phyloP scores from a whole-genome alignment of 78 protist genomes.

The Planoprotostelium fungivorum region DNA sequence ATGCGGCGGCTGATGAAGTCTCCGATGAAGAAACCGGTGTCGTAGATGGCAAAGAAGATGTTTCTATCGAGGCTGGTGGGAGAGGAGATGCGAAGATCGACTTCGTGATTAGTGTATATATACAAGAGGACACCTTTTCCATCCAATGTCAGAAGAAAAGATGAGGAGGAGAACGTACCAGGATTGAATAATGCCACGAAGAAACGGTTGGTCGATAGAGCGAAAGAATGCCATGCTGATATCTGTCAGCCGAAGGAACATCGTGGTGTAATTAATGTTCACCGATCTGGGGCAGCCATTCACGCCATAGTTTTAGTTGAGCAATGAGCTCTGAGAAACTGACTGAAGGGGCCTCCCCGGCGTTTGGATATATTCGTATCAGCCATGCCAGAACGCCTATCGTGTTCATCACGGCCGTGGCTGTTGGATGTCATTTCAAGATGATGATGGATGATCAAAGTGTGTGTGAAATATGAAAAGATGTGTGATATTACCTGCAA shows the following conservation, averaged over 20 bases:
- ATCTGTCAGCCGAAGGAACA: too few relatives aligned
- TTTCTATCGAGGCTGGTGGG: not conserved
- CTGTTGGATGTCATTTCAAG: not conserved
- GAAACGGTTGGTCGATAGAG: not conserved
- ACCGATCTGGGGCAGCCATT: not conserved
- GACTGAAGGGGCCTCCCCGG: not conserved
- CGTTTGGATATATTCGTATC: not conserved
- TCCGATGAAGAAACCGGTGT: not conserved
- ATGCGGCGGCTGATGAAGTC: not conserved
- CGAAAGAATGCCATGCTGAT: not conserved
- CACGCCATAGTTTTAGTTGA: not conserved
- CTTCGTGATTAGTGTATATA: not conserved
- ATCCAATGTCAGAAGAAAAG: not conserved
- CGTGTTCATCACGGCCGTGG: not conserved
- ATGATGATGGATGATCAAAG: not conserved
- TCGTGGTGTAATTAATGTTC: too few relatives aligned
- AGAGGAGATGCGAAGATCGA: not conserved
- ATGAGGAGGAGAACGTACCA: not conserved
- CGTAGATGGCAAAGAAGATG: not conserved
- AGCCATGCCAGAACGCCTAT: not conserved
- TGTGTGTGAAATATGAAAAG: not conserved
- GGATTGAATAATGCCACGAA: not conserved
- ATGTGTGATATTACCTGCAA: not conserved
- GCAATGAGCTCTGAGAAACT: not conserved
- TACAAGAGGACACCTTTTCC: not conserved